Evolutionary conservation across 352 stramenopile genomes (phyloP).

Genomic region (Saprolegnia diclina): DNA sequence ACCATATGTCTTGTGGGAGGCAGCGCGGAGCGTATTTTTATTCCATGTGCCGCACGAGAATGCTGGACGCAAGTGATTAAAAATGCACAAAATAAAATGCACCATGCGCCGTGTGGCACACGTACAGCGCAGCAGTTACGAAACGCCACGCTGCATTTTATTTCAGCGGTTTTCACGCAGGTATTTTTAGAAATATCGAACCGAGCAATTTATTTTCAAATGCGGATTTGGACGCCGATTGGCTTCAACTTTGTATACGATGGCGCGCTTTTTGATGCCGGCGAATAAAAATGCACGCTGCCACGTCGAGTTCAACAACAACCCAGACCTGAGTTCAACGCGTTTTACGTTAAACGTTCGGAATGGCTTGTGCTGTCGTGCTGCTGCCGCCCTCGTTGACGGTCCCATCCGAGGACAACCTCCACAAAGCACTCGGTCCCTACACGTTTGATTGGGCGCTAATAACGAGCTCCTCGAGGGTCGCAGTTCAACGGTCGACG

Average conservation of each 20-base stretch:
- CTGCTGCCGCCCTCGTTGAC: too few species aligned
- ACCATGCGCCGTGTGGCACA: too few species aligned
- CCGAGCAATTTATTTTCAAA: background rate
- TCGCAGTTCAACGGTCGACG: too few species aligned
- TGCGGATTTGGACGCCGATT: background rate
- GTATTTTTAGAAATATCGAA: background rate
- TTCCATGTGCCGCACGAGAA: too few species aligned
- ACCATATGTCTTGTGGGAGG: background rate
- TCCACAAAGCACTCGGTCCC: too few species aligned
- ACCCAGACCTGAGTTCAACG: background rate
- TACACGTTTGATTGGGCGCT: too few species aligned
- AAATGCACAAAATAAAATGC: too few species aligned
- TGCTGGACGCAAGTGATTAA: too few species aligned
- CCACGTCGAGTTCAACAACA: background rate
- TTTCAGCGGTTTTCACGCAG: background rate
- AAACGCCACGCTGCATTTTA: constrained; percentile 13
- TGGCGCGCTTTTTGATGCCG: background rate
- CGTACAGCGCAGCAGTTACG: background rate
- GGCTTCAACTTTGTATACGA: constrained; percentile 1
- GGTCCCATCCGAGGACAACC: too few species aligned
- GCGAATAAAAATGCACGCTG: background rate
- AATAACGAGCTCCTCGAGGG: too few species aligned
- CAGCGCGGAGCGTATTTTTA: background rate
- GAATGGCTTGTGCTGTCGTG: too few species aligned
- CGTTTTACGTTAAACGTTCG: background rate